Base-by-base conservation (phyloP, 2,329 filamentous ascomycete genomes). In the Coniochaeta ligniaria region DNA sequence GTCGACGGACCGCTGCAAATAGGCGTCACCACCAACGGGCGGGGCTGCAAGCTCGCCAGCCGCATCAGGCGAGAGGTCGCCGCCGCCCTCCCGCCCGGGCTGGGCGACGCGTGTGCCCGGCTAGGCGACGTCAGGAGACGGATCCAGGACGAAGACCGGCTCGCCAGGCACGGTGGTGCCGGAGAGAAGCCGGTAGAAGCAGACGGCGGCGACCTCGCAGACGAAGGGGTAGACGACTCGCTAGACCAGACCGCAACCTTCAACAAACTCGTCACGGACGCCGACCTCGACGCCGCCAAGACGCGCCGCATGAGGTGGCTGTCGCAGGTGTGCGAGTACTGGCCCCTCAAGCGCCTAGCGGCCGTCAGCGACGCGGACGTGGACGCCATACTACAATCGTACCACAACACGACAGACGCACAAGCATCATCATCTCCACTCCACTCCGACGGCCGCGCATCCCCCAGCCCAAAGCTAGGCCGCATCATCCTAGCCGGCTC, bases 251-350 rank as follows among this genome's bases (percentile, higher is more conserved):
- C 83, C 17, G 85, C 93, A 1, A 83, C 82, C 0, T 97, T 99
- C 74, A 99, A 99, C 73, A 86, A 83, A 63, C 80, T 99, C 4
- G 83, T 98, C 7, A 84, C 82, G 0, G 87, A 91, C 55, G 85
- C 87, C 52, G 91, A 95, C 68, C 76, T 83, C 0, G 88, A 90
- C 62, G 88, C 88, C 3, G 84, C 86, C 17, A 92, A 92, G 71
- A 92, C 84, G 24, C 82, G 94, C 62, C 84, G 95, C 58, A 93
- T 96, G 80, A 85, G 95, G 61, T 99, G 95, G 95, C 80, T 99
- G 1, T 86, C 90, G 22, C 95, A 99, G 72, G 92, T 99, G 59
- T 99, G 95, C 80, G 95, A 99, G 78, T 99, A 99, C 76, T 99
- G 95, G 95, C 93, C 95, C 1, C 80, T 99, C 28, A 87, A 87